phyloP scores from a whole-genome alignment of 805 yeast species.

The Candida endomychidarum region DNA sequence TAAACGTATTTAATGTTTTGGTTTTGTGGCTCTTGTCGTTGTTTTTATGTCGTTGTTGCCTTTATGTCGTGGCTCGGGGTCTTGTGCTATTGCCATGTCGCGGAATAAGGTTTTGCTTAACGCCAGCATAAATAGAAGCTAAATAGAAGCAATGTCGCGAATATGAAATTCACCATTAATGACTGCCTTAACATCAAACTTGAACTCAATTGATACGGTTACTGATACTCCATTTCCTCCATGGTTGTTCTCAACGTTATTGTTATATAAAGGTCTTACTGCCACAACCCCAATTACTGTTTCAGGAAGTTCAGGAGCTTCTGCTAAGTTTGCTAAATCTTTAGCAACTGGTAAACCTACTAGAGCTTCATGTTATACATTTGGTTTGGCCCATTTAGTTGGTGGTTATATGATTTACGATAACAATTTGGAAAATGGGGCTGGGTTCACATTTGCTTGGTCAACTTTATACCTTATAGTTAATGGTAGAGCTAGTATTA shows the following conservation, averaged over 20 bases:
- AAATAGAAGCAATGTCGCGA: constrained; percentile 3
- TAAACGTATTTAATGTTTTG: constrained; percentile 4
- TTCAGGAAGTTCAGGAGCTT: constrained; percentile 21
- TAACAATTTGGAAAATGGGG: constrained; percentile 73
- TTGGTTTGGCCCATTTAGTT: constrained; percentile 60
- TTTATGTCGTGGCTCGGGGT: too few relatives aligned
- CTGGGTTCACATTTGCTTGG: constrained; percentile 85
- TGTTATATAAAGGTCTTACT: constrained; percentile 19
- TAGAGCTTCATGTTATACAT: constrained; percentile 45
- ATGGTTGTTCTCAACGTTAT: constrained; percentile 17
- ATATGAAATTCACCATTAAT: neutral
- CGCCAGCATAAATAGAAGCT: too few relatives aligned
- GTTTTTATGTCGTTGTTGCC: neutral
- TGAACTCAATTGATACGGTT: constrained; percentile 9
- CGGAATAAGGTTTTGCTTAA: too few relatives aligned
- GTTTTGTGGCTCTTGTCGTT: neutral
- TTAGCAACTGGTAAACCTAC: constrained; percentile 34
- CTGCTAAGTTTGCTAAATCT: constrained; percentile 19
- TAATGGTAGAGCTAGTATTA: constrained; percentile 60
- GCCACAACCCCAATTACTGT: constrained; percentile 16
- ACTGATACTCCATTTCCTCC: constrained; percentile 24
- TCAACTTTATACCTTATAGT: constrained; percentile 68
- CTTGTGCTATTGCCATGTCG: too few relatives aligned
- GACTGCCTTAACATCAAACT: constrained; percentile 1
- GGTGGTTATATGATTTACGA: constrained; percentile 78